phyloP scores from a whole-genome alignment of 2,329 filamentous ascomycete species.

The Talaromyces sp. region DNA sequence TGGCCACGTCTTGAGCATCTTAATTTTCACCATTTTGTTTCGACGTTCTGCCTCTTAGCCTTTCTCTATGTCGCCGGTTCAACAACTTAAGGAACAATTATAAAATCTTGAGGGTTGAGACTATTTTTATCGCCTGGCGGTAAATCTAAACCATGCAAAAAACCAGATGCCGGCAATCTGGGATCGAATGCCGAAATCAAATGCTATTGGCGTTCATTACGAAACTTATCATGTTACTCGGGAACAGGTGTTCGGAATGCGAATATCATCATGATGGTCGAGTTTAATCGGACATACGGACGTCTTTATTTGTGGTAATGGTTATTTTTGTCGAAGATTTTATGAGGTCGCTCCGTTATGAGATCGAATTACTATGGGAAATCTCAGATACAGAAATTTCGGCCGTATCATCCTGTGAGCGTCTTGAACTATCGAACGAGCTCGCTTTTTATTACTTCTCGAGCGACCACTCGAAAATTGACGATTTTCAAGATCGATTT shows the following conservation, averaged over 20 bases:
- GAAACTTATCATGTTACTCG: conserved; percentile 37
- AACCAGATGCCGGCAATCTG: conserved; percentile 35
- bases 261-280: background rate
- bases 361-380: background rate
- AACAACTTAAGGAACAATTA: background rate
- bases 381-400: background rate
- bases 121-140: conserved; percentile 2
- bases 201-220: conserved; percentile 34
- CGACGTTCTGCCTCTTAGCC: conserved; percentile 9
- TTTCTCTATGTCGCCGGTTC: background rate
- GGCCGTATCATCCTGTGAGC: background rate
- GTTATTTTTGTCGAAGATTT: background rate
- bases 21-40: conserved; percentile 17
- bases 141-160: conserved; percentile 1
- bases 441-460: too few relatives aligned
- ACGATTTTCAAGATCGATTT: background rate
- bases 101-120: background rate
- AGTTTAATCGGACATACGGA: background rate
- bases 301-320: background rate
- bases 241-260: background rate
- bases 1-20: background rate
- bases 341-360: background rate
- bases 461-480: background rate
- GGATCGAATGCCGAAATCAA: conserved; percentile 38
- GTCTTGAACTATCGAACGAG: background rate